phyloP scores from a whole-genome alignment of 768 basidiomycete species.

The Agaricus subrufescens region DNA sequence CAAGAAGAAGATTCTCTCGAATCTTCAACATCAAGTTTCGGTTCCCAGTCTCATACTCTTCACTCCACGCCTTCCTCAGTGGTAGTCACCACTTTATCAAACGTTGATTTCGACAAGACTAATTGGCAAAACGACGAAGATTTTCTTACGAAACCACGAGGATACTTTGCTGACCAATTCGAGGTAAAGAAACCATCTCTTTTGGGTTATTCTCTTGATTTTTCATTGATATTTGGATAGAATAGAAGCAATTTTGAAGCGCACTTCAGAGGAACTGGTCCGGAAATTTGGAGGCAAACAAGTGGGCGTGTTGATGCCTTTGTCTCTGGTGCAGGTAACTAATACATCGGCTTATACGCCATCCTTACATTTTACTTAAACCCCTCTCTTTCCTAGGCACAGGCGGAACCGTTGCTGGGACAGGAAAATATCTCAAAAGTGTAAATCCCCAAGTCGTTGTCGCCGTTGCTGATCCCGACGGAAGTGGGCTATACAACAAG shows the following conservation, averaged over 20 bases:
- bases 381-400: slow-evolving; percentile 63
- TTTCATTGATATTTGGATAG: slow-evolving; percentile 26
- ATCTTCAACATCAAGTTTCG: slow-evolving; percentile 13
- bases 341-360: neutral
- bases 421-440: slow-evolving; percentile 74
- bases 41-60: slow-evolving; percentile 28
- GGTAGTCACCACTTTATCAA: slow-evolving; percentile 45
- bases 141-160: slow-evolving; percentile 54
- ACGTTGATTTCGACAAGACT: slow-evolving; percentile 31
- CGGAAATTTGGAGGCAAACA: slow-evolving; percentile 93
- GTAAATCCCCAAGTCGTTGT: slow-evolving; percentile 63
- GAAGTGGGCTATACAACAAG: slow-evolving; percentile 94
- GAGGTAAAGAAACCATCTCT: slow-evolving; percentile 37
- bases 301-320: slow-evolving; percentile 80
- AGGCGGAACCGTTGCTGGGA: slow-evolving; percentile 91
- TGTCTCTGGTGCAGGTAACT: slow-evolving; percentile 79
- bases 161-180: slow-evolving; percentile 96
- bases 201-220: neutral
- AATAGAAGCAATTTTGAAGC: slow-evolving; percentile 89
- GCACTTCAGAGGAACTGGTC: slow-evolving; percentile 86
- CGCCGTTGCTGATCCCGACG: slow-evolving; percentile 86
- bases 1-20: slow-evolving; percentile 28
- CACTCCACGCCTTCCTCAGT: slow-evolving; percentile 41
- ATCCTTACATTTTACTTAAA: neutral
- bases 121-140: slow-evolving; percentile 35